These are phyloP conservation scores for Tagetes patula DNA, from an alignment of 129 eudicot genomes.

Conservation along the genomic window DNA sequence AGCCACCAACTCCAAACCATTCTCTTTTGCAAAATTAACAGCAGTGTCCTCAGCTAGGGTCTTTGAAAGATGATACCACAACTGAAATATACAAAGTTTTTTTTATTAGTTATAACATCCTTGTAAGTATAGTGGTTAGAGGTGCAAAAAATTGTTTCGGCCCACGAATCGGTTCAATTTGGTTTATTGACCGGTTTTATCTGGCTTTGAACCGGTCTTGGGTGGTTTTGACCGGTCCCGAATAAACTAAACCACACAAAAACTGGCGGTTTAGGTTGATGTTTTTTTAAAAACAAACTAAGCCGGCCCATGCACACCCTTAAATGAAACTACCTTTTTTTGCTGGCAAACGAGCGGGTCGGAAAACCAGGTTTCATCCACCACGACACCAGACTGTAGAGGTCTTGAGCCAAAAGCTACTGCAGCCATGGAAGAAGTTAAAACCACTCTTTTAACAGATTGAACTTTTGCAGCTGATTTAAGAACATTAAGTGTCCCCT, in stretches of 20 bases:
- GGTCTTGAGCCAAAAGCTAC: slow-evolving; percentile 19
- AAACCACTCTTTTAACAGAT: slow-evolving; percentile 43
- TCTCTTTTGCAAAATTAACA: slow-evolving; percentile 40
- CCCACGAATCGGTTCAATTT: no score
- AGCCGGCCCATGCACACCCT: no score
- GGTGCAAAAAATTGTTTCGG: no score
- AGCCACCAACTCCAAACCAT: slow-evolving; percentile 38
- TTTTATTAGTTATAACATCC: background rate
- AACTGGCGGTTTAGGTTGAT: no score
- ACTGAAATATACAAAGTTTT: slow-evolving; percentile 14
- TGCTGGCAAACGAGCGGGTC: slow-evolving; percentile 38
- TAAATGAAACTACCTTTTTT: slow-evolving; percentile 24
- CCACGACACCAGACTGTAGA: slow-evolving; percentile 32
- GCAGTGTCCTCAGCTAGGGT: slow-evolving; percentile 50
- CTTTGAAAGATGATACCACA: slow-evolving; percentile 42
- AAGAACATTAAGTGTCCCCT: slow-evolving; percentile 62
- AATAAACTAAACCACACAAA: no score
- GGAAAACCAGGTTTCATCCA: slow-evolving; percentile 65
- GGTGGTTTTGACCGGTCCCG: no score
- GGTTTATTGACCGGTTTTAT: no score
- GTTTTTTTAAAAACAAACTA: no score
- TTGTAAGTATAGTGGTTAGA: background rate
- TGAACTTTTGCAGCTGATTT: slow-evolving; percentile 46
- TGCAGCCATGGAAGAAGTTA: slow-evolving; percentile 53
- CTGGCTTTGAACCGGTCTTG: no score